These are phyloP conservation scores for Trichoderma virens DNA, from an alignment of 495 filamentous ascomycete genomes.

Conservation along the genomic window DNA sequence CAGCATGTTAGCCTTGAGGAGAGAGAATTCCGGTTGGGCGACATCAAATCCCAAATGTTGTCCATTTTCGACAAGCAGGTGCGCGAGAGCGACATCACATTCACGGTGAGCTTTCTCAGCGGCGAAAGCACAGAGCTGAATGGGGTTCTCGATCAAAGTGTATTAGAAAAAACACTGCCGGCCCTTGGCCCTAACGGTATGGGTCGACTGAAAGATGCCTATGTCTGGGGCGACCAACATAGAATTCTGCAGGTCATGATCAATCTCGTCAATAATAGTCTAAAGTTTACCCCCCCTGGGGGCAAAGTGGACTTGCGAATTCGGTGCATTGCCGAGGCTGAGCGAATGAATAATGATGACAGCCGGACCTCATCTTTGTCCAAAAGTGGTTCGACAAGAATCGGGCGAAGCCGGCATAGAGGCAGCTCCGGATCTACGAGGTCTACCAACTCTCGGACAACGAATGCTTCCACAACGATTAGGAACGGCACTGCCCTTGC, in stretches of 20 bases:
- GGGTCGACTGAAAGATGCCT: conserved; percentile 31
- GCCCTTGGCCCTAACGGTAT: conserved; percentile 41
- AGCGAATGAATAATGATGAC: conserved; percentile 20
- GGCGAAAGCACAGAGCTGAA: conserved; percentile 35
- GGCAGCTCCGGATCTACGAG: conserved; percentile 42
- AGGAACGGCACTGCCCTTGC: conserved; percentile 41
- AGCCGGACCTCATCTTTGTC: conserved; percentile 46
- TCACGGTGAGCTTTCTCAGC: conserved; percentile 61
- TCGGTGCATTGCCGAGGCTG: conserved; percentile 55
- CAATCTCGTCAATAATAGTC: conserved; percentile 84
- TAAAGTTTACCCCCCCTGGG: conserved; percentile 82
- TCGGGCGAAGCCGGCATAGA: conserved; percentile 27
- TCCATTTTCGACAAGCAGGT: conserved; percentile 89
- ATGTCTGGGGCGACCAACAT: conserved; percentile 85
- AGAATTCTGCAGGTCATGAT: conserved; percentile 84
- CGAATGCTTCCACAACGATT: conserved; percentile 20
- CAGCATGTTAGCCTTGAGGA: conserved; percentile 70
- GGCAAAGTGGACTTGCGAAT: conserved; percentile 70
- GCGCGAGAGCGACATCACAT: conserved; percentile 63
- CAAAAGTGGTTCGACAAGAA: conserved; percentile 29
- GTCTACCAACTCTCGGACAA: conserved; percentile 37
- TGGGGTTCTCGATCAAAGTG: conserved; percentile 23
- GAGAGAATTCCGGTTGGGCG: conserved; percentile 72
- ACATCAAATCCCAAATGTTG: conserved; percentile 68
- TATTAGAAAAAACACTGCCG: conserved; percentile 31